Evolutionary conservation across 345 rosid species (phyloP).

Genomic region (Eucalyptus sideroxylon): DNA sequence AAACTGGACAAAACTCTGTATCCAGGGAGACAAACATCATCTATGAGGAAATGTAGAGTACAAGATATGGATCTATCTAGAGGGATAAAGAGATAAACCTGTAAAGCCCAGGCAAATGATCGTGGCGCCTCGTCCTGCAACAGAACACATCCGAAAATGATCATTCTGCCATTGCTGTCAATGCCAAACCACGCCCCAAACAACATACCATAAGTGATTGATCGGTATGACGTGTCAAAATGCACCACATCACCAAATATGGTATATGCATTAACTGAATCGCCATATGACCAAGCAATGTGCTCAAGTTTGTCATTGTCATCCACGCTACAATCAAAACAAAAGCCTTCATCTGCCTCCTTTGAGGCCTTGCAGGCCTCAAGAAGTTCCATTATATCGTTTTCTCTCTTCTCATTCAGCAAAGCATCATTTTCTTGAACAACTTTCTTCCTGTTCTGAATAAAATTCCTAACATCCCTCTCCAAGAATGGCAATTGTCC

Average conservation of each 20-base stretch:
- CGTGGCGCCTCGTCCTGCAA: conserved; percentile 62
- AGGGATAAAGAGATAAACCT: conserved; percentile 37
- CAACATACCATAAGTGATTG: conserved; percentile 71
- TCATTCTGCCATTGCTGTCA: conserved; percentile 49
- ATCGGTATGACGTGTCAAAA: conserved; percentile 65
- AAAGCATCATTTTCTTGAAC: conserved; percentile 85
- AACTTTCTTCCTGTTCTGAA: conserved; percentile 71
- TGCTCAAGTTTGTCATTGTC: conserved; percentile 65
- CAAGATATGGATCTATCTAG: neutral
- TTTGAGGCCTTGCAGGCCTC: conserved; percentile 60
- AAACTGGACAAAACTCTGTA: conserved; percentile 72
- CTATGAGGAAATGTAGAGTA: conserved; percentile 7
- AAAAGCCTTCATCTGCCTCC: conserved; percentile 60
- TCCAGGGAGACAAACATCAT: conserved; percentile 22
- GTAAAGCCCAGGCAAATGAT: conserved; percentile 86
- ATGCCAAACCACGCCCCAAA: conserved; percentile 81
- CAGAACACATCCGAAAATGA: conserved; percentile 72
- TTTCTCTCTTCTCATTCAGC: conserved; percentile 68
- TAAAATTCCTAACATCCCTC: conserved; percentile 89
- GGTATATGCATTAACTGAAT: conserved; percentile 44
- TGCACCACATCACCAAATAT: conserved; percentile 68
- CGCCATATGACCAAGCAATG: conserved; percentile 78
- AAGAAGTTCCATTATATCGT: conserved; percentile 58
- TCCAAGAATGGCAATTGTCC: conserved; percentile 92
- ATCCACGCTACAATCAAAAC: conserved; percentile 54